phyloP scores from a whole-genome alignment of 805 yeast species.

The Wickerhamiella sergipiensis region DNA sequence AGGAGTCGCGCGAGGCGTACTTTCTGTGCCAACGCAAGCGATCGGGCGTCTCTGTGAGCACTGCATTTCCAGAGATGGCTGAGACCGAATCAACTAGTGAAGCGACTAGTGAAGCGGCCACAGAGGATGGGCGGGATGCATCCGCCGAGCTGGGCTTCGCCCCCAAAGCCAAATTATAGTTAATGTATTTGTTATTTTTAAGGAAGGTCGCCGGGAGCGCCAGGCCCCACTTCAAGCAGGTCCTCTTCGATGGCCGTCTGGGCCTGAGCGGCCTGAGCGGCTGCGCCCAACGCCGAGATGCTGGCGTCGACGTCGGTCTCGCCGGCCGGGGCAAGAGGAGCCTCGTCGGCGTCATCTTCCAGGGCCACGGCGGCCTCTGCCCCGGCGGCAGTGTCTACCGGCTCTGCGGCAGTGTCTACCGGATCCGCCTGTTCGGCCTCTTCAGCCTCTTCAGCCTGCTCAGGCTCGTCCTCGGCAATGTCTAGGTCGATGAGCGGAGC shows the following conservation, averaged over 20 bases:
- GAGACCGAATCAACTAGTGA: neutral
- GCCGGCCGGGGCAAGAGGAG: neutral
- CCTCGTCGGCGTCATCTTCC: neutral
- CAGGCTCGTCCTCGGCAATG: neutral
- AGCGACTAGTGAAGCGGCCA: neutral
- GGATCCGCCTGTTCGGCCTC: too few species aligned
- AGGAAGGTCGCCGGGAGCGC: neutral
- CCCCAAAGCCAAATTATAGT: neutral
- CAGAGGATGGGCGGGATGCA: too few species aligned
- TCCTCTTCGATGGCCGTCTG: neutral
- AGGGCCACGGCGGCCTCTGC: neutral
- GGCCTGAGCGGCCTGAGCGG: neutral
- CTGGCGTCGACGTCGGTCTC: neutral
- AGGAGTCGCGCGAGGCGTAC: constrained; percentile 71
- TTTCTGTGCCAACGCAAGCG: constrained; percentile 49
- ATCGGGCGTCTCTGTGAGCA: neutral
- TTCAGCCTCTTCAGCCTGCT: constrained; percentile 11
- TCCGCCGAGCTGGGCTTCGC: too few species aligned
- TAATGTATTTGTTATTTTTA: neutral
- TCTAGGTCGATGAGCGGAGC: constrained; percentile 31
- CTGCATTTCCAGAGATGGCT: constrained; percentile 3
- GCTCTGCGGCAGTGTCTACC: too few species aligned
- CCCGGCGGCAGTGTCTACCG: constrained; percentile 7
- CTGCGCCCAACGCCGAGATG: neutral
- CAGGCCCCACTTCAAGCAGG: neutral